phyloP scores from a whole-genome alignment of 441 rosid genomes.

The Kokia cookei region DNA sequence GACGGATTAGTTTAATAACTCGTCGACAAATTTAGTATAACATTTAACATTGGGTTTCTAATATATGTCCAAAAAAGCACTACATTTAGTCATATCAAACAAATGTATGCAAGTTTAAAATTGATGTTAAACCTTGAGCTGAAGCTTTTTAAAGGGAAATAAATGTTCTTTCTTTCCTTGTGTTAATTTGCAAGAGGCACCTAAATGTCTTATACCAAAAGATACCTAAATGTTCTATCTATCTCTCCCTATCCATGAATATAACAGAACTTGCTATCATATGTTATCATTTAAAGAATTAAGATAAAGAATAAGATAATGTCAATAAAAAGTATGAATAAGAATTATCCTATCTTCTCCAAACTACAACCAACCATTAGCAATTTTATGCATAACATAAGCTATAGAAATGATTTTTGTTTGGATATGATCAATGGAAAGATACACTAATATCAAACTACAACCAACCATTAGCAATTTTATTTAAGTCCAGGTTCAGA shows the following conservation, averaged over 20 bases:
- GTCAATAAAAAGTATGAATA: not conserved
- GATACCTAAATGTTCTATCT: not conserved
- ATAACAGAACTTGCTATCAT: not conserved
- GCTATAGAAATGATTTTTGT: not conserved
- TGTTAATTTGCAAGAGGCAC: not conserved
- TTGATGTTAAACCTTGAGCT: not conserved
- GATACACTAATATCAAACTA: not conserved
- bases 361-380: not conserved
- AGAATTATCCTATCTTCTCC: not conserved
- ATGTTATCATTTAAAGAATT: not conserved
- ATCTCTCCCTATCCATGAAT: not conserved
- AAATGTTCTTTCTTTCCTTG: not conserved
- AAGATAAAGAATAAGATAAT: not conserved
- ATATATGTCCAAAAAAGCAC: too few relatives aligned
- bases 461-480: too few relatives aligned
- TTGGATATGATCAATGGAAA: not conserved
- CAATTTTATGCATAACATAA: not conserved
- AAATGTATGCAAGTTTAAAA: not conserved
- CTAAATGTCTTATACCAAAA: not conserved
- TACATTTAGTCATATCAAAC: too few relatives aligned
- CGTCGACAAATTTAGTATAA: too few relatives aligned
- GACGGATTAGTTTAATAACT: too few relatives aligned
- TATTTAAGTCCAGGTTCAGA: too few relatives aligned
- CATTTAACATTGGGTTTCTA: too few relatives aligned
- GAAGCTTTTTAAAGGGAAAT: not conserved